phyloP scores from a whole-genome alignment of 106 monocot species.

The Allium sativum region DNA sequence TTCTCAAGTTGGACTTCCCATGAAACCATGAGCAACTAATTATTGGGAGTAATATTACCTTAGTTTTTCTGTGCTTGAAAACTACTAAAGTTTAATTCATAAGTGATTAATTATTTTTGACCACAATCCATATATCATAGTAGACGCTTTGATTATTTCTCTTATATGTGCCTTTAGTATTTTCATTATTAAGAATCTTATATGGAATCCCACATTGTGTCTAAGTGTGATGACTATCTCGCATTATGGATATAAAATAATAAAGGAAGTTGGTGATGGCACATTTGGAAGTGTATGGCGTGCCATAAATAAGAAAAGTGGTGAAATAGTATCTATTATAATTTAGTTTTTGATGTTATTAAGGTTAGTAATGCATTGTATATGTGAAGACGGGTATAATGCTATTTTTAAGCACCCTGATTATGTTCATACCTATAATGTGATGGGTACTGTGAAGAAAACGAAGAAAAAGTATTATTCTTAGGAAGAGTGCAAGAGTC shows the following conservation, averaged over 20 bases:
- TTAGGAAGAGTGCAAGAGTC: conserved; percentile 95
- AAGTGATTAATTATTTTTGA: too few species aligned
- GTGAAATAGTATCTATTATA: conserved; percentile 48
- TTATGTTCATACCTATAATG: not conserved
- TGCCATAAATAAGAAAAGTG: conserved; percentile 53
- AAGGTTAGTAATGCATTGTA: not conserved
- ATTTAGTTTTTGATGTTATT: not conserved
- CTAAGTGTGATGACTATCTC: not conserved
- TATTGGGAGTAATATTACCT: too few species aligned
- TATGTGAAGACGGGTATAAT: not conserved
- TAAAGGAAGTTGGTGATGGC: conserved; percentile 82
- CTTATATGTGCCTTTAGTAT: too few species aligned
- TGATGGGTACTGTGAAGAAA: conserved; percentile 92
- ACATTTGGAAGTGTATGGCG: conserved; percentile 76
- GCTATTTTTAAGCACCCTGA: not conserved
- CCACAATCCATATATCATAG: too few species aligned
- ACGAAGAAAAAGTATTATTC: conserved; percentile 95
- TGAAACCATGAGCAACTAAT: too few species aligned
- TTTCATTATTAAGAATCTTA: not conserved
- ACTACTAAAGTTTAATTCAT: too few species aligned
- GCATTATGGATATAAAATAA: conserved; percentile 51
- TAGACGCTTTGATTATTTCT: too few species aligned
- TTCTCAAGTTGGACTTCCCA: too few species aligned
- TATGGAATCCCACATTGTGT: not conserved
- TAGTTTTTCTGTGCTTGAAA: too few species aligned